Percentiles rank a stretch among this genome's conserved stretches.
phyloP scores from a whole-genome alignment of 2,329 filamentous ascomycete species.

The Sporothrix variecibatus region DNA sequence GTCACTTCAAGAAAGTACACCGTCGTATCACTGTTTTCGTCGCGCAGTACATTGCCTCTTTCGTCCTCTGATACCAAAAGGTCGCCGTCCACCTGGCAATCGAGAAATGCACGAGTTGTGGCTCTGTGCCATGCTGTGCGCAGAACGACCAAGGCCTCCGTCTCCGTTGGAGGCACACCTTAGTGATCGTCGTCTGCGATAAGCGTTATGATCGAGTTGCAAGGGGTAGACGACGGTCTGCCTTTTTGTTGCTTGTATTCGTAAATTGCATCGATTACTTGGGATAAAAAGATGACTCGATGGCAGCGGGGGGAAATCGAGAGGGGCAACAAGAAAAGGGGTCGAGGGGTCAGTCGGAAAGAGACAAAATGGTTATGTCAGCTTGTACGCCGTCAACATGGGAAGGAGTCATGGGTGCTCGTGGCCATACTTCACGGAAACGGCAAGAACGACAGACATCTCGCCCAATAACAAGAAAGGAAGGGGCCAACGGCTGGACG shows the following conservation, averaged over 20 bases:
- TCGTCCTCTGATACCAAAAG: background rate
- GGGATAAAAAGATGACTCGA: background rate
- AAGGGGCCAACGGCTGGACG: slow-evolving; percentile 2
- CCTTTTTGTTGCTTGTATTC: background rate
- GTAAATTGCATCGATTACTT: slow-evolving; percentile 8
- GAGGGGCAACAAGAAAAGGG: background rate
- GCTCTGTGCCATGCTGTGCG: background rate
- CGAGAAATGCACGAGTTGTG: background rate
- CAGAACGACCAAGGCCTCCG: background rate
- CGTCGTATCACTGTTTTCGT: background rate
- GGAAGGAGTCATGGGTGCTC: background rate
- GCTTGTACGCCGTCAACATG: background rate
- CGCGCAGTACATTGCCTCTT: background rate
- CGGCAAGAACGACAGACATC: slow-evolving; percentile 2
- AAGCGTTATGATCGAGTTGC: background rate
- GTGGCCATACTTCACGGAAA: background rate
- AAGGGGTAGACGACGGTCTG: background rate
- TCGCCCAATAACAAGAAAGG: background rate
- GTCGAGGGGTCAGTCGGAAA: background rate
- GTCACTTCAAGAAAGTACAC: background rate
- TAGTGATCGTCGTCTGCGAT: background rate
- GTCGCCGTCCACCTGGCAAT: background rate
- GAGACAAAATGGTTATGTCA: slow-evolving; percentile 4
- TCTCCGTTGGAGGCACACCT: background rate
- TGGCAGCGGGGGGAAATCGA: background rate